Evolutionary conservation across 129 eudicot species (phyloP).

Genomic region (Calendula officinalis): DNA sequence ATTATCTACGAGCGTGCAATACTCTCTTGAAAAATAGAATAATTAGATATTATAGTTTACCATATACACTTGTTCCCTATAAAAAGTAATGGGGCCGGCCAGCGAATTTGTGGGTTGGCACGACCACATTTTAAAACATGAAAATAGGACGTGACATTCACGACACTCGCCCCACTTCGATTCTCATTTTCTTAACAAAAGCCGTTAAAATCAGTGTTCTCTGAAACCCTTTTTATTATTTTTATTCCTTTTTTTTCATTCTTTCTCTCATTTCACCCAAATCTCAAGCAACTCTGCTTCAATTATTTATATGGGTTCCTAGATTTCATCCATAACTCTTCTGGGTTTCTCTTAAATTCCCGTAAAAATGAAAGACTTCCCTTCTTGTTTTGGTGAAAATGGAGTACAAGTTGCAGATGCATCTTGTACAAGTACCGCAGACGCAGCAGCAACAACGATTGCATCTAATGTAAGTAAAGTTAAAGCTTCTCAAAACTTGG

Average conservation of each 20-base stretch:
- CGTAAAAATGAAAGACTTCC: constrained; percentile 73
- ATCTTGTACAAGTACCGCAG: constrained; percentile 56
- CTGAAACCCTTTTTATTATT: background rate
- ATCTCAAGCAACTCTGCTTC: constrained; percentile 3
- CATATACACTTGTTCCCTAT: constrained; percentile 7
- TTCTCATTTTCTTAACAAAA: constrained; percentile 20
- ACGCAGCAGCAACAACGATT: background rate
- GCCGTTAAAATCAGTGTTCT: background rate
- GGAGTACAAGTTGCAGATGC: constrained; percentile 87
- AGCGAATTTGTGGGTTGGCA: constrained; percentile 42
- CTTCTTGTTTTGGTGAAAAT: constrained; percentile 89
- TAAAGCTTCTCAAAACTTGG: constrained; percentile 63
- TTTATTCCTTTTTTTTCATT: constrained; percentile 8
- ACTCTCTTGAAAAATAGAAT: too few relatives aligned
- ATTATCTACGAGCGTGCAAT: too few relatives aligned
- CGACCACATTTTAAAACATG: constrained; percentile 15
- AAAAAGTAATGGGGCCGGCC: constrained; percentile 30
- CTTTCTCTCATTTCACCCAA: background rate
- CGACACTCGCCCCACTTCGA: constrained; percentile 26
- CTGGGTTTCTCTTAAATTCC: constrained; percentile 8
- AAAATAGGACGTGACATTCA: constrained; percentile 35
- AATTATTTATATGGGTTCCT: constrained; percentile 7
- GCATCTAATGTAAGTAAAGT: constrained; percentile 29
- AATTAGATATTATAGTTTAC: too few relatives aligned
- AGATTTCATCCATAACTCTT: constrained; percentile 14